phyloP scores from a whole-genome alignment of 805 yeast genomes.

The Groenewaldozyma salmanticensis region DNA sequence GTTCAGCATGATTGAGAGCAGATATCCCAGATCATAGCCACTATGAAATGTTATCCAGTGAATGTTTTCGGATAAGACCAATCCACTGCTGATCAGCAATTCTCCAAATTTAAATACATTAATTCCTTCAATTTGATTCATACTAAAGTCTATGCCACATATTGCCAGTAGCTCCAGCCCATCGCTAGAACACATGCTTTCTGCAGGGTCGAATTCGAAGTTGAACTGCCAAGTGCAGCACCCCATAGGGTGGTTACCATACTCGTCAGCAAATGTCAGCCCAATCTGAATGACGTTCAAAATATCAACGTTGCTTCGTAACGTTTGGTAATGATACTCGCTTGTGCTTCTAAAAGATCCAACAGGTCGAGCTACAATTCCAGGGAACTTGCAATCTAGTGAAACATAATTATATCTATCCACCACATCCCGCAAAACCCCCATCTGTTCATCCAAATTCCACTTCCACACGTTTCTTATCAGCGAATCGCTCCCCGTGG shows the following conservation, averaged over 20 bases:
- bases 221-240: slow-evolving; percentile 95
- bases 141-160: slow-evolving; percentile 72
- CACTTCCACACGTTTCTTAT: slow-evolving; percentile 32
- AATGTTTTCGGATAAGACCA: slow-evolving; percentile 58
- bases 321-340: slow-evolving; percentile 93
- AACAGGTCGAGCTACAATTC: slow-evolving; percentile 90
- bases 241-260: slow-evolving; percentile 59
- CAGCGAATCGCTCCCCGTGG: slow-evolving; percentile 16
- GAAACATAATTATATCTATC: slow-evolving; percentile 31
- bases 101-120: slow-evolving; percentile 75
- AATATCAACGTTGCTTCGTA: slow-evolving; percentile 84
- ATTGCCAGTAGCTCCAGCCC: slow-evolving; percentile 70
- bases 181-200: slow-evolving; percentile 81
- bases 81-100: slow-evolving; percentile 73
- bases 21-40: slow-evolving; percentile 91
- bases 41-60: slow-evolving; percentile 90
- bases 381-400: slow-evolving; percentile 89
- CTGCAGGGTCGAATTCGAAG: slow-evolving; percentile 63
- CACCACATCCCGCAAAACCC: slow-evolving; percentile 28
- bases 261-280: slow-evolving; percentile 57
- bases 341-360: slow-evolving; percentile 83
- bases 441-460: slow-evolving; percentile 33
- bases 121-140: slow-evolving; percentile 69
- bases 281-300: slow-evolving; percentile 81
- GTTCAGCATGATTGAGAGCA: slow-evolving; percentile 67